These are phyloP conservation scores for Lepidium africanum DNA, from an alignment of 345 rosid species.

Conservation along the genomic window DNA sequence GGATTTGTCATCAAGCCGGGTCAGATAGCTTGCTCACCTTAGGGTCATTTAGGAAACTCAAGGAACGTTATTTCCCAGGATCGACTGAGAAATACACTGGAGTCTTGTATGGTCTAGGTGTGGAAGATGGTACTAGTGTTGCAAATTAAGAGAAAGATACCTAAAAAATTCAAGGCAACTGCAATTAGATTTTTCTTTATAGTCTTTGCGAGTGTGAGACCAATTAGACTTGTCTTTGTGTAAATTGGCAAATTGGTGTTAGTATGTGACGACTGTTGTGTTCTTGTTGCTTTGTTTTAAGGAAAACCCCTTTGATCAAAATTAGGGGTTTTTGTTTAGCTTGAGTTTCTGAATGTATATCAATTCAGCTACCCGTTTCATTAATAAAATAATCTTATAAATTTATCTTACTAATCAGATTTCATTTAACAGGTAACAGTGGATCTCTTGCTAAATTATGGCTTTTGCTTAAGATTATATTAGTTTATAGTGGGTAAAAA, in stretches of 20 bases:
- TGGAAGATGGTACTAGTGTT: constrained; percentile 53
- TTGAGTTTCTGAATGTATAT: constrained; percentile 56
- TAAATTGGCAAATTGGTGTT: constrained; percentile 58
- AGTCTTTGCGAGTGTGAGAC: constrained; percentile 55
- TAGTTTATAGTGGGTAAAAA: background rate
- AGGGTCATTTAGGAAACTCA: constrained; percentile 79
- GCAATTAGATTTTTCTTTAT: constrained; percentile 38
- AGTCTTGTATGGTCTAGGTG: constrained; percentile 83
- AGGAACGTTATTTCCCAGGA: constrained; percentile 65
- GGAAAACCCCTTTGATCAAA: constrained; percentile 34
- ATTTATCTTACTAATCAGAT: background rate
- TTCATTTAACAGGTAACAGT: too few species aligned
- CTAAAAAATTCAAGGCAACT: constrained; percentile 4
- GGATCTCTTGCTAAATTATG: background rate
- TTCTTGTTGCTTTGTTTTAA: constrained; percentile 33
- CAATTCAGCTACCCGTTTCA: constrained; percentile 55
- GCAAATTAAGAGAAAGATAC: constrained; percentile 34
- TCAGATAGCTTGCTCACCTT: constrained; percentile 90
- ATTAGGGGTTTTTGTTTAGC: constrained; percentile 46
- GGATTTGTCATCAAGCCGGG: constrained; percentile 80
- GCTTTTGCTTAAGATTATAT: background rate
- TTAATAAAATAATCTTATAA: constrained; percentile 32
- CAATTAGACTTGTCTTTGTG: constrained; percentile 39
- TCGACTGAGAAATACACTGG: constrained; percentile 69
- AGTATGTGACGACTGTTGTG: constrained; percentile 48